Percentiles rank a stretch among this genome's conserved stretches.
These are phyloP conservation scores for Penicillium odoratum DNA, from an alignment of 495 filamentous ascomycete genomes.

Conservation along the genomic window DNA sequence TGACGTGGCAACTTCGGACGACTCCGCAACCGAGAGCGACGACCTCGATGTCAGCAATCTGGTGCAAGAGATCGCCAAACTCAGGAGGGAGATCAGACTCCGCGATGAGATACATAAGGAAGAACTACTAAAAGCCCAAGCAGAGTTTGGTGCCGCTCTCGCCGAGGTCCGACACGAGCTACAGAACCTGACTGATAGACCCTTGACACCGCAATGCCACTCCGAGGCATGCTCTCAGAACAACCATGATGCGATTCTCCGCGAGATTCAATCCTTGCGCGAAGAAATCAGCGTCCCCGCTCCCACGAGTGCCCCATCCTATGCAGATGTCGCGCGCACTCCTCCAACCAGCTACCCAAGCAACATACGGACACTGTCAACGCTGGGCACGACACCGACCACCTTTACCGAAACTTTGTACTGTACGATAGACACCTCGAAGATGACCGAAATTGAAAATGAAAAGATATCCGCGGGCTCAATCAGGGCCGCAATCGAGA, in stretches of 20 bases:
- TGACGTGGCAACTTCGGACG: conserved; percentile 16
- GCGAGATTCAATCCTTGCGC: conserved; percentile 22
- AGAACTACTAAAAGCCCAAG: conserved; percentile 22
- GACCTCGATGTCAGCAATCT: conserved; percentile 10
- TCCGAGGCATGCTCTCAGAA: conserved; percentile 12
- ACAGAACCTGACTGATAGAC: conserved; percentile 16
- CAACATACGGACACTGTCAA: conserved; percentile 18
- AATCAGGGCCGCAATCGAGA: too few species aligned
- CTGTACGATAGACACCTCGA: conserved; percentile 28
- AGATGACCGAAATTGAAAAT: conserved; percentile 21
- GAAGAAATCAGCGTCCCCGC: conserved; percentile 15
- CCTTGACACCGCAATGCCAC: conserved; percentile 14
- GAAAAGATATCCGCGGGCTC: too few species aligned
- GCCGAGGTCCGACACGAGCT: conserved; percentile 18
- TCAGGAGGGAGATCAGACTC: conserved; percentile 24
- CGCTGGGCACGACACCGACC: conserved; percentile 19
- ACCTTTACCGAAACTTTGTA: conserved; percentile 24
- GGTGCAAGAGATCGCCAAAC: conserved; percentile 21
- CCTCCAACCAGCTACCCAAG: conserved; percentile 21
- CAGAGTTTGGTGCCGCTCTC: conserved; percentile 20
- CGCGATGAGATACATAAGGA: conserved; percentile 23
- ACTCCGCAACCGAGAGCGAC: conserved; percentile 20
- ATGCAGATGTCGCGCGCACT: conserved; percentile 24
- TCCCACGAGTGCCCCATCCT: conserved; percentile 15
- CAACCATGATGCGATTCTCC: conserved; percentile 19